Evolutionary conservation across 2,329 filamentous ascomycete species (phyloP), one percentile per base, ranked within the genome.

Genomic region (Nectriaceae sp.): DNA sequence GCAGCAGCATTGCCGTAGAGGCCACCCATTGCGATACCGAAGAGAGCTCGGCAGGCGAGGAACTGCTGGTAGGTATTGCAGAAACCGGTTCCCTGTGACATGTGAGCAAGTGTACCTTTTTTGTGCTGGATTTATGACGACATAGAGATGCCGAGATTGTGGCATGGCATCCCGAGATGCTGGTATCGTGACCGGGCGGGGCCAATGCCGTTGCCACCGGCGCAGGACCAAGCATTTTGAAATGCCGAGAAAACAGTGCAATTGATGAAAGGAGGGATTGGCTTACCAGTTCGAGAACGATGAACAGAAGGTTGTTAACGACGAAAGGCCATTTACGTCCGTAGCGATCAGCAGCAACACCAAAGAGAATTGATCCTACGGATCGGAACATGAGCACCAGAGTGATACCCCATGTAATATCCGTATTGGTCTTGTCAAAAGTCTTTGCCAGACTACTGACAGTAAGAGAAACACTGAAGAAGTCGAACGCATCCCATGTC

Each of bases 11-110:
- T 90, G 47, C 89, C 89, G 67, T 91, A 85, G 2, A 92, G 57
- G 56, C 89, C 89, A 33, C 89, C 89, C 89, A 93, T 93, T 59
- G 89, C 88, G 37, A 93, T 69, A 39, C 89, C 89, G 62, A 92
- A 93, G 3, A 93, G 72, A 36, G 85, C 83, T 35, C 89, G 79
- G 11, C 89, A 88, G 11, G 84, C 88, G 19, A 94, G 74, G 63
- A 93, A 93, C 56, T 89, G 81, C 41, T 74, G 61, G 60, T 89
- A 90, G 0, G 84, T 90, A 0, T 75, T 66, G 53, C 80, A 80
- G 64, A 89, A 90, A 48, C 87, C 87, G 31, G 88, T 90, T 15
- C 75, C 77, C 75, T 80, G 40, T 1, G 11, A 20, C 5, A 20
- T 3, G n/a, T 21, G 15, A 16, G 47, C 59, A 21, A 59, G 51